Evolutionary conservation across 2,329 filamentous ascomycete genomes (phyloP), one percentile per base, ranked within the genome.

Genomic region (Coniella lustricola): DNA sequence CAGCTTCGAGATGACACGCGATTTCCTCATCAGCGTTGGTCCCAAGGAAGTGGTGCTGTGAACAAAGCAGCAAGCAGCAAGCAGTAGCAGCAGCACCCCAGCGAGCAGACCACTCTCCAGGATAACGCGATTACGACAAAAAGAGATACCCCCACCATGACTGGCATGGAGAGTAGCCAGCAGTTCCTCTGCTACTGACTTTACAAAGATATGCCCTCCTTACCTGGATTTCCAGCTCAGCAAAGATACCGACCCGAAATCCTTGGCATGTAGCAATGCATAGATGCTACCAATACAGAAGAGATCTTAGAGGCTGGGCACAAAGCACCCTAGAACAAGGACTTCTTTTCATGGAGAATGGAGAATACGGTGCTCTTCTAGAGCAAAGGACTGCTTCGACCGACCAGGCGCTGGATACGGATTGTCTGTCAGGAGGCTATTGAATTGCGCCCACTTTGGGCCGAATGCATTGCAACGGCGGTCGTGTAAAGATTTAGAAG

Each of bases 1-100:
- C 53, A 96, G 90, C 67, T 98, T 95, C 64, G 93, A 98, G 69
- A 72, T 97, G 64, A 91, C 88, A 8, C 80, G 93, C 56, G 93
- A 98, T 67, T 85, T 94, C 62, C 70, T 97, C 35, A 72, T 94
- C 49, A 72, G 70, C 17, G 64, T 90, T 25, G 76, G 76, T 51
- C 68, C 73, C 1, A 57, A 64, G n/a, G 56, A 63, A 22, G 48
- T 56, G 12, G 42, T 60, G 22, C 55, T 59, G 48, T 64, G 51
- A 64, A n/a, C n/a, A n/a, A n/a, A n/a, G n/a, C n/a, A n/a, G 36
- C n/a, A n/a, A 33, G 37, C 36, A 40, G 34, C 20, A 33, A 29
- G 25, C 25, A 29, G 25, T 10, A 29, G 25, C 29, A 33, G 37
- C 36, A 40, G 34, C 20, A 33, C n/a, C 5, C 21, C 29, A 16